Evolutionary conservation across 2,329 filamentous ascomycete species (phyloP).

Genomic region (Diaporthe vaccinii): DNA sequence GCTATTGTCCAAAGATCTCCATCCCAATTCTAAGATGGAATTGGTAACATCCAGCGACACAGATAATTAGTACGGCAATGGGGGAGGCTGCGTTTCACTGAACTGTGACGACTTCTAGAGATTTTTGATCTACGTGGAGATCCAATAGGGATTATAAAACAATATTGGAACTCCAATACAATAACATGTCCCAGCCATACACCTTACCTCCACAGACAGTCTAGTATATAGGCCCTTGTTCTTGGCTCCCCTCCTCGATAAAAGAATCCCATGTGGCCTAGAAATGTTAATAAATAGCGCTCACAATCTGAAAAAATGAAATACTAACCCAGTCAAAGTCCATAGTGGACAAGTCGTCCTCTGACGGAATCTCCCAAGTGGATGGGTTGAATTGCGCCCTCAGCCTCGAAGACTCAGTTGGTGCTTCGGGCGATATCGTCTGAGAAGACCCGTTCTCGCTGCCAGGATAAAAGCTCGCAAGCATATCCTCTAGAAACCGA

Average conservation of each 20-base stretch:
- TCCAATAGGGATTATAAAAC: neutral
- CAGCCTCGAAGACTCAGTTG: neutral
- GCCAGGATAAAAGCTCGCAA: constrained; percentile 33
- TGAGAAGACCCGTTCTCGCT: constrained; percentile 41
- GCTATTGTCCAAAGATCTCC: neutral
- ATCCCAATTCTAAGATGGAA: neutral
- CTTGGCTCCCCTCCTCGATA: constrained; percentile 45
- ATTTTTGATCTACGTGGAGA: too few species aligned
- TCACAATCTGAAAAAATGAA: neutral
- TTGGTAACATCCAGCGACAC: too few species aligned
- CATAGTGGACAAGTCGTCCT: constrained; percentile 41
- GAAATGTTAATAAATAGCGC: constrained; percentile 5
- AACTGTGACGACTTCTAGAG: neutral
- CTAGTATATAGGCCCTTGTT: constrained; percentile 40
- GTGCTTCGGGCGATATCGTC: constrained; percentile 40
- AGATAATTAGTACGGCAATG: neutral
- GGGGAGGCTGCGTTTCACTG: too few species aligned
- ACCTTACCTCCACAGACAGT: neutral
- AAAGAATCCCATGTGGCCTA: constrained; percentile 48
- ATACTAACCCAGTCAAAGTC: constrained; percentile 48
- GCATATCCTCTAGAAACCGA: constrained; percentile 37
- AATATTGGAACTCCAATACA: neutral
- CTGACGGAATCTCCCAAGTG: constrained; percentile 29
- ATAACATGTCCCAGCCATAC: neutral
- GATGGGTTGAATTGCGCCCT: constrained; percentile 10